Evolutionary conservation across 1,284 basidiomycete species (phyloP), one percentile per base, ranked within the genome.

Genomic region (Ceratobasidium sp.): DNA sequence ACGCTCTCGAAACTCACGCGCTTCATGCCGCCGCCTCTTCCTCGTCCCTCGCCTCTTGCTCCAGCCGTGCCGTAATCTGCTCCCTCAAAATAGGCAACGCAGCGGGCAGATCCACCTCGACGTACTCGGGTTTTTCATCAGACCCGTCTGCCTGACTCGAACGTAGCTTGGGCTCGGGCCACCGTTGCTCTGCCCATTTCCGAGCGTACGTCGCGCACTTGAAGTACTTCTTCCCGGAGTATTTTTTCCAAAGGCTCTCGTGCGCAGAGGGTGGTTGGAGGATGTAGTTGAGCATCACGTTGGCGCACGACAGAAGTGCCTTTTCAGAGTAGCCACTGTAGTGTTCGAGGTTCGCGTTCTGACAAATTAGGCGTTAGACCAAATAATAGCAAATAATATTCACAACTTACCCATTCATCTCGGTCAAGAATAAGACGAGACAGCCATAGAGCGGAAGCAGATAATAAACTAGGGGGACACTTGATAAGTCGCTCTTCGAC

Each of bases 281-380:
- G 76, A 97, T 85, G 81, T 95, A 98, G 83, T 97, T 94, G 78
- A 98, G 82, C 95, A 98, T 98, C 78, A 96, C 80, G 82, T 95
- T 96, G 0, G 95, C 97, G 0, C 92, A 93, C 0, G 94, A n/a
- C n/a, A n/a, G 93, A 37, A 97, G 83, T 74, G 98, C 82, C 75
- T 91, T 90, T 83, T 98, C 94, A 7, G 91, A 85, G 83, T 98
- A 98, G 34, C 90, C 90, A 1, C 96, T 95, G 83, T 96, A 98
- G 82, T 98, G 95, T 0, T 94, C 93, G 77, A 96, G 82, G 82
- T 96, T 94, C 22, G 94, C 88, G 37, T 90, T 90, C 95, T 96
- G 81, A 43, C 74, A 29, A 34, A 19, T 63, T n/a, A n/a, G n/a
- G n/a, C n/a, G n/a, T n/a, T n/a, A n/a, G n/a, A n/a, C n/a, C n/a